Base-by-base conservation (phyloP, 306 rosid genomes). In the Medicago truncatula region DNA sequence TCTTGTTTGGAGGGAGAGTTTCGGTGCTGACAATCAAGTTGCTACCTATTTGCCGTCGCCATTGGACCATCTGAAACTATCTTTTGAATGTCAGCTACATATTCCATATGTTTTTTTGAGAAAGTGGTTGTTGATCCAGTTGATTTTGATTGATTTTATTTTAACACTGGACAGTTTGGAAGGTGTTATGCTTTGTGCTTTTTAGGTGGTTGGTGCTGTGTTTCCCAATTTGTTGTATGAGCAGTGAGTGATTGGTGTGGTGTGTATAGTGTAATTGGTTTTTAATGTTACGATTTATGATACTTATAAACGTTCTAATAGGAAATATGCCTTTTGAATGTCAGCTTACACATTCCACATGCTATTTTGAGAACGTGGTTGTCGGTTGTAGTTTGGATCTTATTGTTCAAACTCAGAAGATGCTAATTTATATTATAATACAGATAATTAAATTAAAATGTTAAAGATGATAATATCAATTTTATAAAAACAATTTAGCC, bases 101-200 rank as follows among this genome's bases (percentile, higher is more conserved):
- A 34, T 56, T 38, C 66, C 52, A 65, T 31, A 70, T 57, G 36
- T 36, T 59, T 43, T 58, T 64, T 62, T 70, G 77, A 61, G 36
- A 17, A 53, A 75, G 76, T 10, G 65, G 64, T 57, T 75, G 58
- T 49, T 70, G 43, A 40, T 73, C 65, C 58, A 12, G 54, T 47
- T 74, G 67, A 18, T 64, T 64, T 15, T 44, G 53, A 53, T 41
- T 66, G 65, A 16, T 54, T 76, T 66, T 60, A 53, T 39, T 71
- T 67, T 71, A 76, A 83, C 57, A 31, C 59, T 5, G 49, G 16
- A 66, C 64, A 40, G 76, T 71, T 65, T 47, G 58, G 74, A 73
- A 73, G 64, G 77, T 60, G 38, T 69, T 63, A 20, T 78, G 80
- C 71, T 44, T 44, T 79, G 60, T 83, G 81, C 44, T 64, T 70